Base-by-base conservation (phyloP, 352 stramenopile genomes). In the Globisporangium barbulae region DNA sequence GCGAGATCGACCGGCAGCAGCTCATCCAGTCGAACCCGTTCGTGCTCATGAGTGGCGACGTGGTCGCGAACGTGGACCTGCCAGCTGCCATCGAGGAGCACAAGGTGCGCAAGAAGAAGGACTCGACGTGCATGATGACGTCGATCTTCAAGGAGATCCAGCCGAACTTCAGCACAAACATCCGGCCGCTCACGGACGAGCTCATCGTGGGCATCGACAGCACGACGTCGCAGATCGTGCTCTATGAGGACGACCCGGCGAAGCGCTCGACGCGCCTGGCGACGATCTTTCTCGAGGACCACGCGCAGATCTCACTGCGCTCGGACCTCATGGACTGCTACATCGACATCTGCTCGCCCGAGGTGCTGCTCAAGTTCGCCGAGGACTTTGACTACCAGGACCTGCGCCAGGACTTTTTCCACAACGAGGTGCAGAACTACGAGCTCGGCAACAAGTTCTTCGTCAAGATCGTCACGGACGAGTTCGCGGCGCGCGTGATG, bases 351-450 rank as follows among this genome's bases (percentile, higher is more conserved):
- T 99, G 97, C 73, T 98, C 94, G 59, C 91, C 96, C 6, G 97
- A 99, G 67, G 96, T 99, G 47, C 75, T 99, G 52, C 86, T 98
- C 30, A 94, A 98, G 70, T 98, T 99, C 60, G 88, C 85, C 25
- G 97, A 99, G 69, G 97, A 99, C 72, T 99, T 99, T 74, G 97
- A 99, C 72, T 99, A 99, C 69, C 85, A 98, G 60, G 89, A 99
- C 54, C 81, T 99, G 64, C 77, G 97, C 25, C 69, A 74, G 1
- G 90, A 99, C 69, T 99, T 99, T 76, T 83, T 99, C 55, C 81
- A 93, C 47, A 98, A 99, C 67, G 97, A 98, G 66, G 97, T 98
- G 47, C 93, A 97, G 39, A 99, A 99, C 80, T 96, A 98, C 72
- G 97, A 99, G 63, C 79, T 99, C 47, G 97, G 98, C 67, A 98